Conservation (phyloP, 2,329 filamentous ascomycete species). For the Aspergillus sp. region DNA sequence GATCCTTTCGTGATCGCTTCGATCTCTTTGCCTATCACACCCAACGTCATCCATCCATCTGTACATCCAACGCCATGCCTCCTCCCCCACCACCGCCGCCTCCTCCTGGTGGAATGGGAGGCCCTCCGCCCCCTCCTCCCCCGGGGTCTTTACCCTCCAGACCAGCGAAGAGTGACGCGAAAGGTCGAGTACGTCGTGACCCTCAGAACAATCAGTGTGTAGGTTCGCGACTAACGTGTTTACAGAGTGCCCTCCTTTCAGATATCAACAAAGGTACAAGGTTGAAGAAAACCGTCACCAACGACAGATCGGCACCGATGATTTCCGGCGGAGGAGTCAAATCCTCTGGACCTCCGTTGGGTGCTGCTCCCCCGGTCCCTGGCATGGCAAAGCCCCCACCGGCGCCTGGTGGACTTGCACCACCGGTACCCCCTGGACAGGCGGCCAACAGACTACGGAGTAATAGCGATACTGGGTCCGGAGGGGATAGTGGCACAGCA, state of each 20-base stretch:
- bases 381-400: conserved; percentile 20
- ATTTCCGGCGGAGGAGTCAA: conserved; percentile 60
- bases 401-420: conserved; percentile 34
- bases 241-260: conserved; percentile 76
- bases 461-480: conserved; percentile 66
- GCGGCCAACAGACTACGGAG: conserved; percentile 67
- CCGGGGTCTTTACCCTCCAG: conserved; percentile 52
- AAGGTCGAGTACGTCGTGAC: conserved; percentile 59
- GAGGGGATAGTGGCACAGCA: conserved; percentile 44
- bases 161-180: conserved; percentile 55
- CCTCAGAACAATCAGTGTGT: not conserved
- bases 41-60: conserved; percentile 5
- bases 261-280: conserved; percentile 81
- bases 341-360: conserved; percentile 79
- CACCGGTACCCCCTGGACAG: conserved; percentile 61
- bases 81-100: conserved; percentile 67
- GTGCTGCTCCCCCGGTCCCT: conserved; percentile 47
- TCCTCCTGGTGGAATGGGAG: conserved; percentile 55
- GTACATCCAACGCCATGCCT: conserved; percentile 35
- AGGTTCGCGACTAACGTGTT: conserved; percentile 16
- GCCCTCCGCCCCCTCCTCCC: conserved; percentile 64
- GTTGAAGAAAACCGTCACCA: conserved; percentile 84
- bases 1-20: conserved; percentile 12
- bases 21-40: conserved; percentile 1
- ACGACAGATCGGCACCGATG: conserved; percentile 83